Conservation (phyloP, 2,329 filamentous ascomycete species). For the Pseudogymnoascus sp. region DNA sequence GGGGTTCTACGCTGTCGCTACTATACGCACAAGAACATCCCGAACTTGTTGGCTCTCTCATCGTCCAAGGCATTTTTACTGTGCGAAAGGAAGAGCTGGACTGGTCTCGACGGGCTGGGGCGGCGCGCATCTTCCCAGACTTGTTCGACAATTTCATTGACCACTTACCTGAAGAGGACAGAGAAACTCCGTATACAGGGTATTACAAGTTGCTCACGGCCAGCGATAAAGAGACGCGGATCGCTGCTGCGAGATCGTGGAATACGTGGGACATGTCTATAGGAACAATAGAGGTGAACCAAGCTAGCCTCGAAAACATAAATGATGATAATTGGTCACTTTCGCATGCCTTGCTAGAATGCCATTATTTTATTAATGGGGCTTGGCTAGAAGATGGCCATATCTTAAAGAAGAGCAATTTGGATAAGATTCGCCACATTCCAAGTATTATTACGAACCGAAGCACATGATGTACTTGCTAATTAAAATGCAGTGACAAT, state of each 20-base stretch:
- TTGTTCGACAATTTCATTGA: slow-evolving; percentile 18
- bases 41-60: slow-evolving; percentile 30
- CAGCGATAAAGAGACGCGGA: slow-evolving; percentile 19
- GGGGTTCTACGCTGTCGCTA: slow-evolving; percentile 38
- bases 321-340: slow-evolving; percentile 27
- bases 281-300: slow-evolving; percentile 23
- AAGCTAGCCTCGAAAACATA: slow-evolving; percentile 19
- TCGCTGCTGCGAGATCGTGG: slow-evolving; percentile 30
- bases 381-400: slow-evolving; percentile 36
- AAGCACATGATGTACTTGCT: neutral
- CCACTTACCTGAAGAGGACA: slow-evolving; percentile 30
- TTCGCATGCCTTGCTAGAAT: slow-evolving; percentile 35
- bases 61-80: slow-evolving; percentile 37
- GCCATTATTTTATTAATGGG: slow-evolving; percentile 36
- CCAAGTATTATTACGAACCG: slow-evolving; percentile 21
- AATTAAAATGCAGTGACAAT: slow-evolving; percentile 26
- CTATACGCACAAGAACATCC: slow-evolving; percentile 38
- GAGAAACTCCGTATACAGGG: slow-evolving; percentile 29
- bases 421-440: slow-evolving; percentile 31
- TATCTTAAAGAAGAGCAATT: slow-evolving; percentile 26
- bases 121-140: slow-evolving; percentile 29
- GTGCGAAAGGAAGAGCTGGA: slow-evolving; percentile 28
- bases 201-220: slow-evolving; percentile 35
- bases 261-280: slow-evolving; percentile 31
- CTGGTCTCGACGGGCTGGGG: slow-evolving; percentile 24